Evolutionary conservation across 106 monocot species (phyloP).

Genomic region (Dendrobium catenatum): DNA sequence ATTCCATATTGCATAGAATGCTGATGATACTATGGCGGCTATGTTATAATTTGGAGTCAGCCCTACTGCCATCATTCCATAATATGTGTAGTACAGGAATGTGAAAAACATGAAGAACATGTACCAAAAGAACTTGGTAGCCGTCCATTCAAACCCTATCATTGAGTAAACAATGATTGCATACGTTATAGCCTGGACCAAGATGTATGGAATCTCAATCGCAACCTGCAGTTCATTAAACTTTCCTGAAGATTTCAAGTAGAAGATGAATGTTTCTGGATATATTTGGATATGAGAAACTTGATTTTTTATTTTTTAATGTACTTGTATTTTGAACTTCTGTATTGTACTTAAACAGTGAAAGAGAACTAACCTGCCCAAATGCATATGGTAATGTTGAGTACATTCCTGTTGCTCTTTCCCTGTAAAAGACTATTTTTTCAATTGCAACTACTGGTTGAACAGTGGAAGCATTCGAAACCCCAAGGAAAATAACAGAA

Average conservation of each 20-base stretch:
- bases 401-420: constrained; percentile 26
- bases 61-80: constrained; percentile 8
- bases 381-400: constrained; percentile 27
- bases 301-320: not conserved
- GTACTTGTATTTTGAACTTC: too few relatives aligned
- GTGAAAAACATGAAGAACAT: constrained; percentile 19
- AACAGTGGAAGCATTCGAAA: not conserved
- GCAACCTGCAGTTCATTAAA: not conserved
- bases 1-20: not conserved
- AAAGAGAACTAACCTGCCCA: constrained; percentile 9
- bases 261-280: not conserved
- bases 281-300: not conserved
- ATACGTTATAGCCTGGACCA: not conserved
- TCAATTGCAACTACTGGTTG: constrained; percentile 22
- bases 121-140: constrained; percentile 16
- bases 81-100: constrained; percentile 16
- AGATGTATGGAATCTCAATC: not conserved
- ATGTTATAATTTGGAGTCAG: not conserved
- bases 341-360: not conserved
- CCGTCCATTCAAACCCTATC: constrained; percentile 22
- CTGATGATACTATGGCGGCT: not conserved
- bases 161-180: constrained; percentile 11
- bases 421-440: constrained; percentile 26
- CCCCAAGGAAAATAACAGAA: constrained; percentile 10
- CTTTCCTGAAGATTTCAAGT: not conserved